Base-by-base conservation (phyloP, 352 stramenopile genomes). In the Aphanomyces astaci region DNA sequence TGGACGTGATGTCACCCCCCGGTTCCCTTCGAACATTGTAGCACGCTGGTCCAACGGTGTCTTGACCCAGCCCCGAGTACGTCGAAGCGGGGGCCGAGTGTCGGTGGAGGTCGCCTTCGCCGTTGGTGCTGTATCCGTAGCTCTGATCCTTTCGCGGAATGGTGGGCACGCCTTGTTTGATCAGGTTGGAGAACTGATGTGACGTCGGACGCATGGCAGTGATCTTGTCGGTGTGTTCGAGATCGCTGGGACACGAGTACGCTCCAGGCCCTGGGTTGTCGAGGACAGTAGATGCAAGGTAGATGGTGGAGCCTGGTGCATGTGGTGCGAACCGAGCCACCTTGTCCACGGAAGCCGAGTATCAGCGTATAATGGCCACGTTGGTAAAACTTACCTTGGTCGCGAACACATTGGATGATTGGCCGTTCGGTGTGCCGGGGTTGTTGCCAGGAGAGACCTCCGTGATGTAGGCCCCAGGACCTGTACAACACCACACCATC, bases 141-240 rank as follows among this genome's bases (percentile, higher is more conserved):
- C 82, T 88, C 66, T 92, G 84, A 11, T 88, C 80, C 55, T 80
- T 85, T 51, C 80, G 79, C 2, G 84, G 84, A 54, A 92, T 92
- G 9, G 84, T 79, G 13, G 84, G 84, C 3, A 81, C 80, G 2
- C 79, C 84, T 1, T 77, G 76, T 49, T 86, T 84, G n/a, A 85
- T 32, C 4, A 84, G 72, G 32, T 80, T 75, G 19, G 76, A 74
- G 30, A 83, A 81, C 33, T 81, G 78, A 51, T 66, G 46, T 24
- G 62, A 33, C 19, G 28, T 19, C 71, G 56, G 51, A 27, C 36
- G 63, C 24, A 30, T 15, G 2, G 53, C 22, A 19, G 71, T 49
- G 60, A 75, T 36, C 60, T 78, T 65, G 36, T 85, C 59, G 22
- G 72, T 64, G 27, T 27, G 54, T 39, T 77, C 59, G 57, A 78